Conservation (phyloP, 352 stramenopile species). For the Phytophthora multivora region DNA sequence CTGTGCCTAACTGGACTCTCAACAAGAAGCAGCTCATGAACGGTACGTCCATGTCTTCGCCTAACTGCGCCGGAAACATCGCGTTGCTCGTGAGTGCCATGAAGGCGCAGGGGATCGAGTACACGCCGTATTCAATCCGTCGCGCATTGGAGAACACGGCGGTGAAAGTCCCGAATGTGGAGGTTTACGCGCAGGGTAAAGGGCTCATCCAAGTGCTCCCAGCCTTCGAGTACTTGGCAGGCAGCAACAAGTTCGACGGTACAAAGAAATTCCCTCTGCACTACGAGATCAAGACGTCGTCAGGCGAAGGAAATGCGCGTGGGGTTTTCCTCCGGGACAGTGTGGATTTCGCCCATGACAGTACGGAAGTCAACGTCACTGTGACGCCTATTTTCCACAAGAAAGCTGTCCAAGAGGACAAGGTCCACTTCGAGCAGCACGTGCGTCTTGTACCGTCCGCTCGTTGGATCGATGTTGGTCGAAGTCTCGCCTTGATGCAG, state of each 20-base stretch:
- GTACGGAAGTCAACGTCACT: constrained; percentile 79
- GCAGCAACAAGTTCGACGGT: constrained; percentile 65
- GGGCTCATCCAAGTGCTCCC: constrained; percentile 83
- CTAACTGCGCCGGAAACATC: constrained; percentile 94
- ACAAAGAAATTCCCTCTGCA: constrained; percentile 62
- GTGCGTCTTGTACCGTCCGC: constrained; percentile 81
- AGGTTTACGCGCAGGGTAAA: constrained; percentile 78
- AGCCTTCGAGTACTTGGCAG: constrained; percentile 69
- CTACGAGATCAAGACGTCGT: constrained; percentile 58
- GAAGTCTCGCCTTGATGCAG: constrained; percentile 88
- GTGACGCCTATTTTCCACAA: constrained; percentile 91
- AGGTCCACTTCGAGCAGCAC: constrained; percentile 90
- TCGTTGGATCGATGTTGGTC: constrained; percentile 89
- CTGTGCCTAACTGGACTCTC: constrained; percentile 95
- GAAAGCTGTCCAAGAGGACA: constrained; percentile 74
- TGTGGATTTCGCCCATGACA: constrained; percentile 75
- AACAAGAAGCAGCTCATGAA: constrained; percentile 98
- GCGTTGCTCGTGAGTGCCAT: constrained; percentile 92
- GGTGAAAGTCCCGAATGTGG: constrained; percentile 59
- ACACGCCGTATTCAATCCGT: constrained; percentile 89
- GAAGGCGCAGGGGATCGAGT: constrained; percentile 79
- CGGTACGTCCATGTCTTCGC: constrained; percentile 96
- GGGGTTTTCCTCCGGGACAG: constrained; percentile 87
- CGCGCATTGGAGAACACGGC: constrained; percentile 90
- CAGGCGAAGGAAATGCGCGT: constrained; percentile 49